A percentile compares a stretch with the other conserved stretches of the same genome.
These are phyloP conservation scores for Russula dissimulans DNA, from an alignment of 768 basidiomycete genomes.

Conservation along the genomic window DNA sequence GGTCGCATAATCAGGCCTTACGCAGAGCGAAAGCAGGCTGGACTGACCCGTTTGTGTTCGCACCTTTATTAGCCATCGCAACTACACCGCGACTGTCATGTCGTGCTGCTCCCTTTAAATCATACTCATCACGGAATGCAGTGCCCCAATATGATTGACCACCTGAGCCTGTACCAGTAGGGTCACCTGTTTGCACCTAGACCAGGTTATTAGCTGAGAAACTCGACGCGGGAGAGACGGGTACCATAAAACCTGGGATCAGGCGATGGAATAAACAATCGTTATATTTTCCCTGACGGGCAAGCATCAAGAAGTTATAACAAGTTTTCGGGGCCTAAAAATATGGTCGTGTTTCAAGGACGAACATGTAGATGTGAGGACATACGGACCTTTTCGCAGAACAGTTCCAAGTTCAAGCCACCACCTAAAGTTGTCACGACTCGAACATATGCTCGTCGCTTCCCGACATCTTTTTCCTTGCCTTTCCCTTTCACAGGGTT, in stretches of 20 bases:
- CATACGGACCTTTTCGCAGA: constrained; percentile 68
- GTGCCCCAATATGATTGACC: constrained; percentile 93
- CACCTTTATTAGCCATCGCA: constrained; percentile 94
- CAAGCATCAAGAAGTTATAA: constrained; percentile 96
- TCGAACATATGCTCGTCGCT: constrained; percentile 90
- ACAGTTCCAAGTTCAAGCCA: constrained; percentile 75
- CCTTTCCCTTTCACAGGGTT: constrained; percentile 74
- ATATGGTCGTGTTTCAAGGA: background rate
- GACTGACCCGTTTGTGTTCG: constrained; percentile 74
- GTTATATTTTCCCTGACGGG: constrained; percentile 84
- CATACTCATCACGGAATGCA: constrained; percentile 91
- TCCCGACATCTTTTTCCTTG: constrained; percentile 90
- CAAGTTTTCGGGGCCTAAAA: constrained; percentile 91
- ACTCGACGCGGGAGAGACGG: constrained; percentile 15
- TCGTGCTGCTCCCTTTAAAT: constrained; percentile 78
- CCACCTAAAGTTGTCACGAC: constrained; percentile 87
- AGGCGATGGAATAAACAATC: constrained; percentile 84
- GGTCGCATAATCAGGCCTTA: constrained; percentile 1
- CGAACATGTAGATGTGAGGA: background rate
- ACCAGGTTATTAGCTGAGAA: constrained; percentile 2
- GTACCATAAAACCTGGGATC: constrained; percentile 92
- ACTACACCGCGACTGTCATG: constrained; percentile 78
- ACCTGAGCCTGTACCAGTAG: constrained; percentile 90
- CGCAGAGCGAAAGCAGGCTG: background rate
- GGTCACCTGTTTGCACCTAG: constrained; percentile 96